Evolutionary conservation across 805 yeast genomes (phyloP), one percentile per base, ranked within the genome.

Genomic region (Scheffersomyces stipitis): DNA sequence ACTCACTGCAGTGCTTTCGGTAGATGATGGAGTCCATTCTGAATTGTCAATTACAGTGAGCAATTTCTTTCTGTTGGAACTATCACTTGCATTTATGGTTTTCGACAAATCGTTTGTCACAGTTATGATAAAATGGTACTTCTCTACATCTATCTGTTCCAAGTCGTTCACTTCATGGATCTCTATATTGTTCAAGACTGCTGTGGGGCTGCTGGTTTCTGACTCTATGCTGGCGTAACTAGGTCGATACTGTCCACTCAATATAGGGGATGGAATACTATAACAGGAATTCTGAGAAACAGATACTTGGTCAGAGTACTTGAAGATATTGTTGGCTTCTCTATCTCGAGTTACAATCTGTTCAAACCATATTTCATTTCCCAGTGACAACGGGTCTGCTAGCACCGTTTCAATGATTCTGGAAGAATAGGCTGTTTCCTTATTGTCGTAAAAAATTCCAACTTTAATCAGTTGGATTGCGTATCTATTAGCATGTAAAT

Each of bases 371-470:
- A 23, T n/a, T 15, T 49, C 40, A 39, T 61, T 65, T 9, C 46
- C 47, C 9, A 44, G 49, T 10, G 73, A 56, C 33, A 69, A 51
- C 4, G 75, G 75, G 38, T 69, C 73, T 1, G 73, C 66, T 27
- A 69, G 50, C 8, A 69, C 42, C 3, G 59, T 40, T 26, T 66
- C 70, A 4, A 69, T 28, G n/a, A 69, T 24, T 34, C 51, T 63
- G n/a, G 70, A 58, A 2, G 46, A 33, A 6, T 28, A 18, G 12
- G 46, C 41, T 5, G 43, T 37, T 5, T 18, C 18, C 6, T 52
- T 56, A 36, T 56, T 54, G 24, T 58, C 62, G 42, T 68, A 67
- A 1, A 62, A 35, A 3, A 69, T 30, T 0, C 73, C 75, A 10
- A 68, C 52, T 30, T 49, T 50, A 3, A 67, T 43, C 16, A 44